Evolutionary conservation across 345 rosid genomes (phyloP).

Genomic region (Laguncularia racemosa): DNA sequence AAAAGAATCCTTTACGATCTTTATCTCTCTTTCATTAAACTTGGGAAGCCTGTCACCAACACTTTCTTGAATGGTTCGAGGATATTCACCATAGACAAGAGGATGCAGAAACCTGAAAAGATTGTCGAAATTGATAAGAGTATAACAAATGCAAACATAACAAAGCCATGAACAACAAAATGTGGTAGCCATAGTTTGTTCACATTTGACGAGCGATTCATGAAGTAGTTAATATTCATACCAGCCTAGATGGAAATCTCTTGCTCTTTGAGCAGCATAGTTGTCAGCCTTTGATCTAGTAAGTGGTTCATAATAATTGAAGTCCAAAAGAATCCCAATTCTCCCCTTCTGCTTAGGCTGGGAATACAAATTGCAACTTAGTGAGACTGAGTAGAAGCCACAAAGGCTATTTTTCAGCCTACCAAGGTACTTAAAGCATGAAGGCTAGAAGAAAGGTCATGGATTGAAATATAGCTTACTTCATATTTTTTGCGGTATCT

Average conservation of each 20-base stretch:
- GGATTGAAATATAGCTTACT: no score
- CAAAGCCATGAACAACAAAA: no score
- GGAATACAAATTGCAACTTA: neutral
- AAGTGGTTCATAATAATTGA: slow-evolving; percentile 59
- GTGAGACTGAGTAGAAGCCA: no score
- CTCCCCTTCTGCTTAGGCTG: slow-evolving; percentile 50
- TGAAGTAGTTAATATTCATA: slow-evolving; percentile 6
- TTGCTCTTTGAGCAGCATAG: slow-evolving; percentile 59
- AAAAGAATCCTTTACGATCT: slow-evolving; percentile 43
- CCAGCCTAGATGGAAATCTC: slow-evolving; percentile 77
- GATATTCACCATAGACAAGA: slow-evolving; percentile 60
- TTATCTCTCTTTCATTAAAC: slow-evolving; percentile 27
- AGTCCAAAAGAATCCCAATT: slow-evolving; percentile 59
- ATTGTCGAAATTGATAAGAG: neutral
- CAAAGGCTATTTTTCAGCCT: no score
- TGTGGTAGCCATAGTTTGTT: no score
- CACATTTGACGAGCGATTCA: no score
- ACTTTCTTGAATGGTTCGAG: slow-evolving; percentile 46
- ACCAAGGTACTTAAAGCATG: no score
- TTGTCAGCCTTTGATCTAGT: slow-evolving; percentile 42
- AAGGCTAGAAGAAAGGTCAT: no score
- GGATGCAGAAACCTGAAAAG: slow-evolving; percentile 54
- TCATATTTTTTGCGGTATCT: slow-evolving; percentile 50
- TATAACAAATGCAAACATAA: no score
- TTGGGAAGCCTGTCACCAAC: slow-evolving; percentile 42